These are phyloP conservation scores for Sporothrix sp. DNA, from an alignment of 2,329 filamentous ascomycete species.

Conservation along the genomic window DNA sequence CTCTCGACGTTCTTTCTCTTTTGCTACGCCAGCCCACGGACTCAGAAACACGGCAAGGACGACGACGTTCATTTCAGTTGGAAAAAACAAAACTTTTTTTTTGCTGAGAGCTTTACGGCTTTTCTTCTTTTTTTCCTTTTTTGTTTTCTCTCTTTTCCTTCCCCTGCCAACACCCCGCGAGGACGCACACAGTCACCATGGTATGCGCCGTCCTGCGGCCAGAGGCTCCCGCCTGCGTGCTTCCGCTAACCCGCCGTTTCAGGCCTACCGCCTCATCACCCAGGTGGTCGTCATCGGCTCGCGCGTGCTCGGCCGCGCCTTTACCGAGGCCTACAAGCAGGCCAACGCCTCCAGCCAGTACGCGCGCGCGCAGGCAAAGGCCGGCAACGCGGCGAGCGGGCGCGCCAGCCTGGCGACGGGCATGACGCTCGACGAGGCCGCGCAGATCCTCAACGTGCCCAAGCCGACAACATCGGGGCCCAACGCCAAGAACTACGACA, in stretches of 20 bases:
- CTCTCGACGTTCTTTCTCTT: no score
- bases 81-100: no score
- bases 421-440: slow-evolving; percentile 91
- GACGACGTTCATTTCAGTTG: background rate
- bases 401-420: slow-evolving; percentile 46
- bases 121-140: background rate
- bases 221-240: background rate
- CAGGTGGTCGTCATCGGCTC: slow-evolving; percentile 85
- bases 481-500: slow-evolving; percentile 34
- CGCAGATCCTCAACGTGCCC: slow-evolving; percentile 83
- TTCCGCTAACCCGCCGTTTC: background rate
- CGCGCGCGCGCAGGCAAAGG: slow-evolving; percentile 59
- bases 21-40: background rate
- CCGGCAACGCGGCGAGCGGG: slow-evolving; percentile 35
- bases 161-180: background rate
- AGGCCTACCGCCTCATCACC: slow-evolving; percentile 93
- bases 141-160: background rate
- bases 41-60: background rate
- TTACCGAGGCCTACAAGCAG: slow-evolving; percentile 91
- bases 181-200: background rate
- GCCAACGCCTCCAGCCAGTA: slow-evolving; percentile 80
- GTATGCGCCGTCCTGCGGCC: background rate
- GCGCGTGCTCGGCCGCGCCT: slow-evolving; percentile 86
- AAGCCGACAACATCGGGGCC: slow-evolving; percentile 54
- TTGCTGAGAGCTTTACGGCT: no score